Percentiles rank a stretch among this genome's conserved stretches.
These are phyloP conservation scores for Boletus smithii DNA, from an alignment of 1,284 basidiomycete species.

Conservation along the genomic window DNA sequence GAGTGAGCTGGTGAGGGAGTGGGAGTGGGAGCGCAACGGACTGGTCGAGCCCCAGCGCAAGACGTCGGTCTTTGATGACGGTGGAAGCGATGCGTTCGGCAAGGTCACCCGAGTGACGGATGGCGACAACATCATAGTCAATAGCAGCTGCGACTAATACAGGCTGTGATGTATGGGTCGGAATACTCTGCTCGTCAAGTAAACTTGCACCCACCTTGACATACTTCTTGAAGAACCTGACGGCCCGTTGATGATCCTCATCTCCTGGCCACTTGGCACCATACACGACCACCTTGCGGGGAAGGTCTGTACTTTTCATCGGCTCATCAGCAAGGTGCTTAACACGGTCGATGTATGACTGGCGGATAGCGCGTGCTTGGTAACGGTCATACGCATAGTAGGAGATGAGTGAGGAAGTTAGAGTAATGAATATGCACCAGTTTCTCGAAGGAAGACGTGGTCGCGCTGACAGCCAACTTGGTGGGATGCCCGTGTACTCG, in stretches of 20 bases:
- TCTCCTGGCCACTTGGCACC: slow-evolving; percentile 92
- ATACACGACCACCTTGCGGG: slow-evolving; percentile 85
- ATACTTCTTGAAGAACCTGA: slow-evolving; percentile 92
- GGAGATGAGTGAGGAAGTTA: slow-evolving; percentile 68
- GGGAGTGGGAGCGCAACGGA: slow-evolving; percentile 42
- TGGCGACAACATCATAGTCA: slow-evolving; percentile 84
- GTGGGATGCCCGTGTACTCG: slow-evolving; percentile 65
- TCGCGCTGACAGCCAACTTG: slow-evolving; percentile 69
- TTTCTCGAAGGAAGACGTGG: slow-evolving; percentile 86
- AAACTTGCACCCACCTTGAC: slow-evolving; percentile 72
- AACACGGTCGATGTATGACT: slow-evolving; percentile 80
- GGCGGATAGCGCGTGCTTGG: slow-evolving; percentile 73
- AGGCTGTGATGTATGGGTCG: slow-evolving; percentile 53
- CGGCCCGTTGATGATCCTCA: slow-evolving; percentile 82
- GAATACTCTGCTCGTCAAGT: slow-evolving; percentile 1
- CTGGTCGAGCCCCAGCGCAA: slow-evolving; percentile 60
- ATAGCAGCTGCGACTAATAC: slow-evolving; percentile 91
- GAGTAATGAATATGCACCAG: slow-evolving; percentile 86
- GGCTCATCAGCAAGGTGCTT: slow-evolving; percentile 70
- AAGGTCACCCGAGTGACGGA: slow-evolving; percentile 84
- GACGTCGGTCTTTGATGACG: slow-evolving; percentile 62
- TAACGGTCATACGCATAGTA: slow-evolving; percentile 84
- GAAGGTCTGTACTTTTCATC: slow-evolving; percentile 62
- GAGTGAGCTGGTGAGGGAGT: slow-evolving; percentile 57
- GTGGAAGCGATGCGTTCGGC: slow-evolving; percentile 72